A percentile compares a stretch with the other conserved stretches of the same genome.
These are phyloP conservation scores for Aspergillus sp. DNA, from an alignment of 2,329 filamentous ascomycete genomes.

Conservation along the genomic window DNA sequence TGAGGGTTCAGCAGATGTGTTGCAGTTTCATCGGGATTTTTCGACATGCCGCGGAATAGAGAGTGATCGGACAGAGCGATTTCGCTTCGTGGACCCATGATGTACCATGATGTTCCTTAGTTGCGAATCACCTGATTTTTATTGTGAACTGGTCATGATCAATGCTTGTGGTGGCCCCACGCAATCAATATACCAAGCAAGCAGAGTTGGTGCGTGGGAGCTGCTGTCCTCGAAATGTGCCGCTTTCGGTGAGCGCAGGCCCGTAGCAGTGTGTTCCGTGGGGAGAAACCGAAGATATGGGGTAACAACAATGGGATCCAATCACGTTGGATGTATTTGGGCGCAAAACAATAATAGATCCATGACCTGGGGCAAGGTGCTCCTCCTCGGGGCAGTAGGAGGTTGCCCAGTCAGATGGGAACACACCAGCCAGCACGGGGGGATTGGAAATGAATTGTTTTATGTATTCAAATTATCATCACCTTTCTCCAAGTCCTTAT, in stretches of 20 bases:
- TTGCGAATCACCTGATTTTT: not conserved
- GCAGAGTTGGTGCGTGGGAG: no score
- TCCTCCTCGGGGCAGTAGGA: not conserved
- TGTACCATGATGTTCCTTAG: not conserved
- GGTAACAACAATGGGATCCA: not conserved
- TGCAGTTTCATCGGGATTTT: not conserved
- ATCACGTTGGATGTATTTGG: not conserved
- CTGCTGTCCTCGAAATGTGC: no score
- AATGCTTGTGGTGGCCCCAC: not conserved
- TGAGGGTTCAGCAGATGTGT: constrained; percentile 14
- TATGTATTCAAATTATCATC: constrained; percentile 24
- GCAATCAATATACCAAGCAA: no score
- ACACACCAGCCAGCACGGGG: constrained; percentile 9
- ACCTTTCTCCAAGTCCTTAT: constrained; percentile 20
- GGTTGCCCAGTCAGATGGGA: not conserved
- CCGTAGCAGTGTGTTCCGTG: not conserved
- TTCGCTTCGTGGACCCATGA: not conserved
- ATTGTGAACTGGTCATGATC: not conserved
- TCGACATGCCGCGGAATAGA: not conserved
- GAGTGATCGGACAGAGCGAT: not conserved
- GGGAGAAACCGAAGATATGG: not conserved
- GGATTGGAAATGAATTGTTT: constrained; percentile 16
- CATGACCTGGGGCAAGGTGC: not conserved
- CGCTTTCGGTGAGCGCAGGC: not conserved
- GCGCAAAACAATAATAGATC: not conserved